phyloP scores from a whole-genome alignment of 768 basidiomycete genomes.

The Hemileccinum impolitum region DNA sequence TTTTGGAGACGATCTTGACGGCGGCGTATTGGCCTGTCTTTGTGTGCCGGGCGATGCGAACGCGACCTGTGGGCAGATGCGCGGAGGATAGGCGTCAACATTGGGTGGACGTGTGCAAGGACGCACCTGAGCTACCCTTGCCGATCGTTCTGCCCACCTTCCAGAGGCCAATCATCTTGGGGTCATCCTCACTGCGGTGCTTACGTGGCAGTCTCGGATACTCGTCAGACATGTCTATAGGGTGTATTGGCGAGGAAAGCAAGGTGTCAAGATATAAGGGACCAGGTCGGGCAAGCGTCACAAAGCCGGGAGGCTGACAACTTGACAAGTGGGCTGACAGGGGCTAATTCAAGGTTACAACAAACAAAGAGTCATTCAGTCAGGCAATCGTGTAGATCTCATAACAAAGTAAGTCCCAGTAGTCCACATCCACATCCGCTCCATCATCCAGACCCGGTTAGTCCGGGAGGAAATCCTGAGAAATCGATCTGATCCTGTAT shows the following conservation, averaged over 20 bases:
- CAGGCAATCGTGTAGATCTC: conserved; percentile 21
- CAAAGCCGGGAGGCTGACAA: conserved; percentile 19
- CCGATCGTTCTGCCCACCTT: conserved; percentile 84
- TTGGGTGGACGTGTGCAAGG: not conserved
- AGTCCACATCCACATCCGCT: conserved; percentile 15
- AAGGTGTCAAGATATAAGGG: not conserved
- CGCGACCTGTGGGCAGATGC: conserved; percentile 64
- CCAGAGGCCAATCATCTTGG: conserved; percentile 76
- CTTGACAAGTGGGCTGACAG: conserved; percentile 26
- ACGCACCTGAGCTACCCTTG: conserved; percentile 71
- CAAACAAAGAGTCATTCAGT: conserved; percentile 2
- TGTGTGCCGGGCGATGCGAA: conserved; percentile 85
- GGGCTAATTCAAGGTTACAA: conserved; percentile 10
- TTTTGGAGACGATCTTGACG: conserved; percentile 90
- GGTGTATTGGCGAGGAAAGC: conserved; percentile 17
- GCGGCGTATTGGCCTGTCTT: conserved; percentile 88
- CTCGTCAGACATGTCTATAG: conserved; percentile 28
- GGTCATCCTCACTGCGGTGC: conserved; percentile 39
- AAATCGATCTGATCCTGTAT: conserved; percentile 96
- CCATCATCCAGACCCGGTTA: conserved; percentile 47
- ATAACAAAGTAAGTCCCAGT: conserved; percentile 11
- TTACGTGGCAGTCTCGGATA: conserved; percentile 29
- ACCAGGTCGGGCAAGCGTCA: not conserved
- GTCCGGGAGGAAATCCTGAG: conserved; percentile 75
- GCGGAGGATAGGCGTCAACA: not conserved